Percentiles rank a stretch among this genome's conserved stretches.
These are phyloP conservation scores for Aspergillus tamarii DNA, from an alignment of 2,329 filamentous ascomycete species.

Conservation along the genomic window DNA sequence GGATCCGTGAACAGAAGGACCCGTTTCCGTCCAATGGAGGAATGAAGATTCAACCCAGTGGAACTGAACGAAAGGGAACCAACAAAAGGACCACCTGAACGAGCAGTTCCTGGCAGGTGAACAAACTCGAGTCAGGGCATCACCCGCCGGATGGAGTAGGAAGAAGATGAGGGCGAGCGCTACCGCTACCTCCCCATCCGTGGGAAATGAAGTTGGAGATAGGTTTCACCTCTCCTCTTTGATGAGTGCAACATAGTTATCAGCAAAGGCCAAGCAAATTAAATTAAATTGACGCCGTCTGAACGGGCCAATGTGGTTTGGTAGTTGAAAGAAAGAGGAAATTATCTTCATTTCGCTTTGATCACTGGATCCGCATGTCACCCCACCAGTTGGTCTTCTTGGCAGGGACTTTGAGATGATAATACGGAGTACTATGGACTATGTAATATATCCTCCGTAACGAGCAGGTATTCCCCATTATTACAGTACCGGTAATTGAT, in stretches of 20 bases:
- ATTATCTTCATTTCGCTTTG: background rate
- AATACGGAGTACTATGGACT: too few relatives aligned
- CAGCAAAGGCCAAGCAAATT: background rate
- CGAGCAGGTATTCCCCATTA: background rate
- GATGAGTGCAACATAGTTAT: background rate
- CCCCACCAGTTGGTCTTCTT: constrained; percentile 6
- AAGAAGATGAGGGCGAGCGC: background rate
- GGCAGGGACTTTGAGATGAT: constrained; percentile 8
- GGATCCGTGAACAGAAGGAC: background rate
- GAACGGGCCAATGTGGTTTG: constrained; percentile 3
- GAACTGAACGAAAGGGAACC: constrained; percentile 6
- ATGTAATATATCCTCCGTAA: background rate
- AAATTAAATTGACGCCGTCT: background rate
- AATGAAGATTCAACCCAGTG: constrained; percentile 5
- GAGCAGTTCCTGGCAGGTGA: background rate
- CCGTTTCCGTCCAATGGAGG: constrained; percentile 1
- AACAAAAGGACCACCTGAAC: background rate
- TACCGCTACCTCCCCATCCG: constrained; percentile 3
- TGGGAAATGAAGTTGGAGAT: background rate
- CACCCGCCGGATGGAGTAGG: background rate
- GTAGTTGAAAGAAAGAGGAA: constrained; percentile 1
- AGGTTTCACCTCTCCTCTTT: background rate
- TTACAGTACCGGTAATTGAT: background rate
- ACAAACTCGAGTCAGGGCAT: background rate
- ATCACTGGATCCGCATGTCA: constrained; percentile 1